Percentiles rank a stretch among this genome's conserved stretches.
These are phyloP conservation scores for Prunus yedoensis DNA, from an alignment of 331 rosid species.

Conservation along the genomic window DNA sequence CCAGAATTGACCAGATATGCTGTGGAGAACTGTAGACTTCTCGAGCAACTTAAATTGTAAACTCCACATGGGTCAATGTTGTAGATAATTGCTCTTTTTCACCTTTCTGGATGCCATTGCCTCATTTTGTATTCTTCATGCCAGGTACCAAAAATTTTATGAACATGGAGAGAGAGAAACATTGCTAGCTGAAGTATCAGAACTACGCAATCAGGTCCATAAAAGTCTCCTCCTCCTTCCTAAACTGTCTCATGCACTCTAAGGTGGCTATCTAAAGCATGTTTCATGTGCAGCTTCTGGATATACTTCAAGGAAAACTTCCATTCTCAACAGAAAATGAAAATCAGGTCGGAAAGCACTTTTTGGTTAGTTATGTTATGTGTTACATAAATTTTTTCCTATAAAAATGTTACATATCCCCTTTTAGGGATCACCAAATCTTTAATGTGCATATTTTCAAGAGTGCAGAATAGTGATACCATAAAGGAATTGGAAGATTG, in stretches of 20 bases:
- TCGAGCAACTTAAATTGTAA: constrained; percentile 61
- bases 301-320: constrained; percentile 44
- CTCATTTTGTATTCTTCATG: constrained; percentile 37
- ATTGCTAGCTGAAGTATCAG: constrained; percentile 68
- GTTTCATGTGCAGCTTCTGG: constrained; percentile 56
- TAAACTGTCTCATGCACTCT: constrained; percentile 22
- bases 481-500: constrained; percentile 61
- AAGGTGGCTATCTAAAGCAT: constrained; percentile 30
- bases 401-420: not conserved
- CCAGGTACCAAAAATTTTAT: constrained; percentile 66
- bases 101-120: constrained; percentile 24
- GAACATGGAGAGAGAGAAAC: constrained; percentile 82
- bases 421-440: not conserved
- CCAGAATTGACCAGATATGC: constrained; percentile 52
- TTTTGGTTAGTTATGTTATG: constrained; percentile 14
- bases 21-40: constrained; percentile 65
- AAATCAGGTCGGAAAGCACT: constrained; percentile 48
- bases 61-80: constrained; percentile 22
- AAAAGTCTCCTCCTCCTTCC: constrained; percentile 10
- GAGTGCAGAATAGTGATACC: constrained; percentile 49
- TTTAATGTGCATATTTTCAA: constrained; percentile 10
- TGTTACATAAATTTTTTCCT: not conserved
- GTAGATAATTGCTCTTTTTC: constrained; percentile 20
- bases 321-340: constrained; percentile 35
- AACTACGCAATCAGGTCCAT: constrained; percentile 74